phyloP scores from a whole-genome alignment of 2,329 filamentous ascomycete species.

The Colletotrichum ledebouriae region DNA sequence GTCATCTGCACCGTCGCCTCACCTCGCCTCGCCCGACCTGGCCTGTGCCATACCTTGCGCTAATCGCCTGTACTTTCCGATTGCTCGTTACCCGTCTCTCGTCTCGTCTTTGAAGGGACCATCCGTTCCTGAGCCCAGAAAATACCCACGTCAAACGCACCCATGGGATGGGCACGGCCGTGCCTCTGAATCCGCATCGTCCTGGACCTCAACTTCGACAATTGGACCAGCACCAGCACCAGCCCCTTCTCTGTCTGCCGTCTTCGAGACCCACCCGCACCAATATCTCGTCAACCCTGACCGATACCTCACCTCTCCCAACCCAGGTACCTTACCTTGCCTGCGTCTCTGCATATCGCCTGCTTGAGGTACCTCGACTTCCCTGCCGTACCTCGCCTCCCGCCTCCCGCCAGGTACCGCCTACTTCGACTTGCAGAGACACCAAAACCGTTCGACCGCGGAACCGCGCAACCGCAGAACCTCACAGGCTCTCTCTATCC shows the following conservation, averaged over 20 bases:
- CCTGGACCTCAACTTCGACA: neutral
- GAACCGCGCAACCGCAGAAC: neutral
- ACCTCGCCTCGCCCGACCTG: neutral
- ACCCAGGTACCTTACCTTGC: conserved; percentile 12
- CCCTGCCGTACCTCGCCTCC: neutral
- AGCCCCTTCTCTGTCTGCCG: conserved; percentile 27
- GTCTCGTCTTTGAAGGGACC: no score
- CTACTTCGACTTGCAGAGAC: conserved; percentile 1
- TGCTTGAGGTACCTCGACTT: conserved; percentile 19
- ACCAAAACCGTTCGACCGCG: neutral
- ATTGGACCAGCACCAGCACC: no score
- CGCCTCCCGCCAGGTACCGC: neutral
- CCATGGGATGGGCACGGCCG: conserved; percentile 8
- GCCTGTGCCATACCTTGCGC: neutral
- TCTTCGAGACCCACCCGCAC: conserved; percentile 35
- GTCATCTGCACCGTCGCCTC: conserved; percentile 25
- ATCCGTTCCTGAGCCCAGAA: neutral
- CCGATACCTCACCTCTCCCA: conserved; percentile 20
- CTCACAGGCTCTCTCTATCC: neutral
- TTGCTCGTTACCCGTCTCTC: neutral
- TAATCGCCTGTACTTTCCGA: neutral
- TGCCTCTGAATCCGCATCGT: conserved; percentile 5
- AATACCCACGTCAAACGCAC: conserved; percentile 25
- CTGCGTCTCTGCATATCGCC: neutral
- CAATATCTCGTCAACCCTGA: conserved; percentile 37